phyloP scores from a whole-genome alignment of 805 yeast species.

The Lipomyces orientalis region DNA sequence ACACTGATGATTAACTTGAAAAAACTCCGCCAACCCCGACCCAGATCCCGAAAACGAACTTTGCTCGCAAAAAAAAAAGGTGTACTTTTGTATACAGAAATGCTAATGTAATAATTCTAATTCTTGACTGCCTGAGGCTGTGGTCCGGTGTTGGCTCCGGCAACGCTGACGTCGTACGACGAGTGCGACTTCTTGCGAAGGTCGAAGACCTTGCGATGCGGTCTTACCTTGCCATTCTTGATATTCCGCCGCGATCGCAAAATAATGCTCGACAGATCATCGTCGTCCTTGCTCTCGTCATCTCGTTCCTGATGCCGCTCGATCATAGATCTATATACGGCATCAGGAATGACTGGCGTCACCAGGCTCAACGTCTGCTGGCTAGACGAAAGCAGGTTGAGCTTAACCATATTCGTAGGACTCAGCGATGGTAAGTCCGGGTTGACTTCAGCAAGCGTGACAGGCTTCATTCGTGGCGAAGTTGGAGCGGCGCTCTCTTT shows the following conservation, averaged over 20 bases:
- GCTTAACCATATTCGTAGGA: constrained; percentile 68
- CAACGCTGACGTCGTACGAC: not conserved
- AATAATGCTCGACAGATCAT: constrained; percentile 32
- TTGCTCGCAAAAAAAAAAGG: not conserved
- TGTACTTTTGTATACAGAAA: not conserved
- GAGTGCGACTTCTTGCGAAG: constrained; percentile 20
- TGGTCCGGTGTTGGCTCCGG: not conserved
- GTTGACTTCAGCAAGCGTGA: constrained; percentile 57
- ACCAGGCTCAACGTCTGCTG: constrained; percentile 80
- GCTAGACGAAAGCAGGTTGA: constrained; percentile 71
- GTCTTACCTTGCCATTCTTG: constrained; percentile 30
- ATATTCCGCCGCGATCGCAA: constrained; percentile 32
- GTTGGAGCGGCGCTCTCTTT: constrained; percentile 23
- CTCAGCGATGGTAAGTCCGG: constrained; percentile 66
- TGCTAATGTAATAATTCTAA: not conserved
- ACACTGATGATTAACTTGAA: not conserved
- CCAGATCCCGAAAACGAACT: not conserved
- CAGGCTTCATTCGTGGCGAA: constrained; percentile 46
- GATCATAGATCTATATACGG: constrained; percentile 58
- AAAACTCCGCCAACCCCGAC: constrained; percentile 1
- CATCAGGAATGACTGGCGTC: constrained; percentile 62
- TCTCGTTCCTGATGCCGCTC: constrained; percentile 28
- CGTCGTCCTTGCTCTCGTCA: constrained; percentile 33
- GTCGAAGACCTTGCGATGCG: constrained; percentile 29
- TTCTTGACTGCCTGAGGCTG: constrained; percentile 16